Percentiles rank a stretch among this genome's conserved stretches.
phyloP scores from a whole-genome alignment of 2,329 filamentous ascomycete species.

The Fusarium domesticum region DNA sequence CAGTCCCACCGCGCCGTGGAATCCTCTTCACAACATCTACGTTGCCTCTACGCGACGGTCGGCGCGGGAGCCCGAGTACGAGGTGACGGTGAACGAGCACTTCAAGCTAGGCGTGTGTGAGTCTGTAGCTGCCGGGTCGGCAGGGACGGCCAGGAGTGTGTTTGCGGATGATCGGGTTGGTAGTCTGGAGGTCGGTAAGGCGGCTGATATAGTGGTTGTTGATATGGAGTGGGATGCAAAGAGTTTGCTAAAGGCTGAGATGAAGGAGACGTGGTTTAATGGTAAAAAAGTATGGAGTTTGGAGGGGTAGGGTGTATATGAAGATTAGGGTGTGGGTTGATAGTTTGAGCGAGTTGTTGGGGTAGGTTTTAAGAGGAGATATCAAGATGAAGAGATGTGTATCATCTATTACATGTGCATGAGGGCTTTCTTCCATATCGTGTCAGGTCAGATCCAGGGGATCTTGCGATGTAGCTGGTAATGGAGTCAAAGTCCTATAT shows the following conservation, averaged over 20 bases:
- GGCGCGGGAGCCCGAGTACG: slow-evolving; percentile 44
- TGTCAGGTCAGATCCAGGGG: no score
- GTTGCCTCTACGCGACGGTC: slow-evolving; percentile 54
- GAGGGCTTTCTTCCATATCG: no score
- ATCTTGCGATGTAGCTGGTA: no score
- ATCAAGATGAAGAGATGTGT: no score
- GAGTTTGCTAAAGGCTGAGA: slow-evolving; percentile 43
- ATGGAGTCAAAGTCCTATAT: no score
- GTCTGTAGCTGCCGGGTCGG: slow-evolving; percentile 49
- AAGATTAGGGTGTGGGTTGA: not conserved
- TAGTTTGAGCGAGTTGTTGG: no score
- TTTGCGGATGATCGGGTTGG: slow-evolving; percentile 50
- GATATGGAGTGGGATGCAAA: slow-evolving; percentile 48
- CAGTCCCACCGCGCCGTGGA: slow-evolving; percentile 54
- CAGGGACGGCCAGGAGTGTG: slow-evolving; percentile 51
- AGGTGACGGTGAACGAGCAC: slow-evolving; percentile 47
- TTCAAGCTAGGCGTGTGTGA: slow-evolving; percentile 51
- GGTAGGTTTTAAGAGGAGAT: no score
- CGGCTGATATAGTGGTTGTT: slow-evolving; percentile 51
- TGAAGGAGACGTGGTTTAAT: slow-evolving; percentile 53
- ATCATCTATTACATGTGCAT: no score
- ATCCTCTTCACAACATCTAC: slow-evolving; percentile 52
- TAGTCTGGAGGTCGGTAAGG: slow-evolving; percentile 47
- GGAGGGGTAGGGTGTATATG: not conserved
- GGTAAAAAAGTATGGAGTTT: slow-evolving; percentile 38